Percentiles rank a stretch among this genome's conserved stretches.
These are phyloP conservation scores for Metarhizium robertsii DNA, from an alignment of 2,329 filamentous ascomycete genomes.

Conservation along the genomic window DNA sequence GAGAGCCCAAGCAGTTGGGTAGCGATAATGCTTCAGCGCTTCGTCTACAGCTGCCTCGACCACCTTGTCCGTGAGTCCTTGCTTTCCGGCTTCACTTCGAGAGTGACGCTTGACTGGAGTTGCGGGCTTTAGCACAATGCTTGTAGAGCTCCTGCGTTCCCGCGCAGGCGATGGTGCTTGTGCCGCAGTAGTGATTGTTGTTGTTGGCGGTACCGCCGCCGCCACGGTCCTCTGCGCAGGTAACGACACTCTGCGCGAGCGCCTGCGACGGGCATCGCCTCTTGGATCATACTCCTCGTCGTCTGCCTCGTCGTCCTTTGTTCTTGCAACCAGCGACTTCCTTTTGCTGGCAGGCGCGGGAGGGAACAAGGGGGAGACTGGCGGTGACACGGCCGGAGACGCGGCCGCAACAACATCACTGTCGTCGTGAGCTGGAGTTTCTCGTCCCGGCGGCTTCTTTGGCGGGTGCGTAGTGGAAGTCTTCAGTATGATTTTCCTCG, in stretches of 20 bases:
- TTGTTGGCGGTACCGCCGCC: background rate
- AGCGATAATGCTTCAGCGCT: slow-evolving; percentile 46
- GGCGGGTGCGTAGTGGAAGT: slow-evolving; percentile 21
- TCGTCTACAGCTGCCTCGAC: slow-evolving; percentile 50
- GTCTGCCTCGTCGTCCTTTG: slow-evolving; percentile 24
- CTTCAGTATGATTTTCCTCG: slow-evolving; percentile 38
- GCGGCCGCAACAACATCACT: slow-evolving; percentile 14
- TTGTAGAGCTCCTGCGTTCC: slow-evolving; percentile 6
- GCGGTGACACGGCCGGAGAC: slow-evolving; percentile 4
- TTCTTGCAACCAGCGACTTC: slow-evolving; percentile 12
- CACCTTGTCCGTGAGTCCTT: slow-evolving; percentile 39
- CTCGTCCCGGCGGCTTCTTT: slow-evolving; percentile 14
- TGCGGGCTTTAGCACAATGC: slow-evolving; percentile 7
- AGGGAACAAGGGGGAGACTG: slow-evolving; percentile 10
- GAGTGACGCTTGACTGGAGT: slow-evolving; percentile 10
- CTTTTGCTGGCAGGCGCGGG: slow-evolving; percentile 14
- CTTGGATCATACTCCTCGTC: slow-evolving; percentile 36
- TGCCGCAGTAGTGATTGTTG: background rate
- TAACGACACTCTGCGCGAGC: slow-evolving; percentile 22
- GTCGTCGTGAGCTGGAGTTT: slow-evolving; percentile 10
- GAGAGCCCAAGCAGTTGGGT: slow-evolving; percentile 53
- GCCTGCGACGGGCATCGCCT: slow-evolving; percentile 21
- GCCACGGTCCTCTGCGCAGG: slow-evolving; percentile 16
- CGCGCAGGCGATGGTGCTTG: background rate
- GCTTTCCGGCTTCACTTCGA: slow-evolving; percentile 22